These are phyloP conservation scores for Zymoseptoria tritici DNA, from an alignment of 2,329 filamentous ascomycete species.

Conservation along the genomic window DNA sequence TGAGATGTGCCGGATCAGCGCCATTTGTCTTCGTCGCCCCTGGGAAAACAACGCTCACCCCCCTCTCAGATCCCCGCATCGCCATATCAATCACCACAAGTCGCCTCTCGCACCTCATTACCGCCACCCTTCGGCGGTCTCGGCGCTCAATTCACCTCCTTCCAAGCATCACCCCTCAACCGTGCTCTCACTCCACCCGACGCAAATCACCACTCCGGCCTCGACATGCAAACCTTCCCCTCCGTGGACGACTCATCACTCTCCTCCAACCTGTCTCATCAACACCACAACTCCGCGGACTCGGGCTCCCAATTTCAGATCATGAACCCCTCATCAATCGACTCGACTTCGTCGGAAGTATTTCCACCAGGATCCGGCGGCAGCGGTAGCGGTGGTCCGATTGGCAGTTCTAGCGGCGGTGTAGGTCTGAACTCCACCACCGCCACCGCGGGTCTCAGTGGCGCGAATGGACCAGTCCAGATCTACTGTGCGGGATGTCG, in stretches of 20 bases:
- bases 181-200: slow-evolving; percentile 79
- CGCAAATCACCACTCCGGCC: slow-evolving; percentile 30
- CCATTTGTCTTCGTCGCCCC: neutral
- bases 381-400: neutral
- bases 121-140: slow-evolving; percentile 44
- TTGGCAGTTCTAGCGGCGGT: neutral
- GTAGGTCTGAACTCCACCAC: neutral
- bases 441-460: neutral
- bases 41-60: neutral
- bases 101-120: slow-evolving; percentile 52
- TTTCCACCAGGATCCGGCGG: slow-evolving; percentile 19
- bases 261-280: slow-evolving; percentile 21
- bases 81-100: slow-evolving; percentile 46
- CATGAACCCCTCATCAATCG: slow-evolving; percentile 37
- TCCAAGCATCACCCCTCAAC: slow-evolving; percentile 84
- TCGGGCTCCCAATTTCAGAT: slow-evolving; percentile 64
- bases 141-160: slow-evolving; percentile 53
- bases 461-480: slow-evolving; percentile 48
- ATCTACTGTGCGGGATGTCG: slow-evolving; percentile 91
- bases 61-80: slow-evolving; percentile 38
- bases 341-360: slow-evolving; percentile 49
- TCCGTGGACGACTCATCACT: slow-evolving; percentile 67
- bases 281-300: slow-evolving; percentile 28
- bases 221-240: slow-evolving; percentile 64
- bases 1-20: neutral